Base-by-base conservation (phyloP, 1,284 basidiomycete genomes). In the Melampsora americana region DNA sequence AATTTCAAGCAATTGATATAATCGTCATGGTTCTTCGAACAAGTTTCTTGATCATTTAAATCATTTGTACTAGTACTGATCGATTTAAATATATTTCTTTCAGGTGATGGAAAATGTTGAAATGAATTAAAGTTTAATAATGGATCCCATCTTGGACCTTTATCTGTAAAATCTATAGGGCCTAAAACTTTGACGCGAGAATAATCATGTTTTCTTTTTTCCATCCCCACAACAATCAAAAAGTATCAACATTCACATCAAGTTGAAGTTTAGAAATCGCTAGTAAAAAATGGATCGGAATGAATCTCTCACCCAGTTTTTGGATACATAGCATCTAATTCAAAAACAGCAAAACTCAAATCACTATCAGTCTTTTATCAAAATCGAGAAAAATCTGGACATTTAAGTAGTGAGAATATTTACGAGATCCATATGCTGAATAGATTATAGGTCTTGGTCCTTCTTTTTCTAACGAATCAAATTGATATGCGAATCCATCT, bases 351-450 rank as follows among this genome's bases (percentile, higher is more conserved):
- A 32, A 28, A 26, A 14, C 50, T 53, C 30, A 30, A 46, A 23
- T 26, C 12, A 26, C 9, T n/a, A n/a, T n/a, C n/a, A n/a, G n/a
- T n/a, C n/a, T 39, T 35, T 35, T 35, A 4, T 35, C 9, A 35
- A 3, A 35, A 35, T 9, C 35, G 9, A 35, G 9, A 9, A 9
- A 35, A 35, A 3, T 9, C 5, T 35, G 35, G 3, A 35, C 9
- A 3, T 35, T 35, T 35, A 9, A 35, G 35, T 3, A 35, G 9
- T 35, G 9, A 35, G 35, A 35, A 35, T 20, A 72, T 60, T 50
- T n/a, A 72, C 69, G 69, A 6, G 69, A 72, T 30, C 69, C 69
- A 65, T 50, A 56, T n/a, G 69, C 69, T 18, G 69, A 72, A 26
- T 64, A 72, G 32, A 72, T 72, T 2, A 72, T 16, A 20, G 69